These are phyloP conservation scores for Flammula alnicola DNA, from an alignment of 1,284 basidiomycete genomes.

Conservation along the genomic window DNA sequence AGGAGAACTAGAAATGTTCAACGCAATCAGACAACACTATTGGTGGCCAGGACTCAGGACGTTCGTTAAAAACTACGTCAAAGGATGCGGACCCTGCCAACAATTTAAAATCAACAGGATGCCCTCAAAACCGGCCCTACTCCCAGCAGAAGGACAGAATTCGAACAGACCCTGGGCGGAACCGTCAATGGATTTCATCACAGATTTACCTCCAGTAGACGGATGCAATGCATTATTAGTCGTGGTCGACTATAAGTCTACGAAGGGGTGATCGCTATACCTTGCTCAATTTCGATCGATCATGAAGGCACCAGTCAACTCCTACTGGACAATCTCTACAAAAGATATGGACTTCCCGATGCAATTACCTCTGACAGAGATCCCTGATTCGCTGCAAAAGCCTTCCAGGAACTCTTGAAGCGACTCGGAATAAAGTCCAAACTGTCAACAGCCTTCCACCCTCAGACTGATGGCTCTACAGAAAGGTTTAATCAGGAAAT, in stretches of 20 bases:
- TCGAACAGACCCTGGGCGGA: conserved; percentile 25
- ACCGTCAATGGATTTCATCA: conserved; percentile 31
- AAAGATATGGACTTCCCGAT: conserved; percentile 26
- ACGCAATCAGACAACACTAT: conserved; percentile 16
- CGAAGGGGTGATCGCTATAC: conserved; percentile 45
- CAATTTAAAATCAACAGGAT: conserved; percentile 15
- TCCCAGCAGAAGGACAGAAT: conserved; percentile 21
- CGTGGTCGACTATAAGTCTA: conserved; percentile 38
- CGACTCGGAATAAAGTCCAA: conserved; percentile 26
- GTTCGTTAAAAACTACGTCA: conserved; percentile 26
- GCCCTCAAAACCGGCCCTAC: conserved; percentile 17
- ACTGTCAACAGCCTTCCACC: conserved; percentile 36
- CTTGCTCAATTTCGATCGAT: conserved; percentile 27
- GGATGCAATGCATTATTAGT: conserved; percentile 35
- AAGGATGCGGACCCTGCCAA: conserved; percentile 23
- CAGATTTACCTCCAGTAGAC: conserved; percentile 38
- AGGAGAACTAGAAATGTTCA: conserved; percentile 15
- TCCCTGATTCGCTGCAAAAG: conserved; percentile 25
- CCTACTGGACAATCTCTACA: conserved; percentile 28
- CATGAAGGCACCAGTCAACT: conserved; percentile 23
- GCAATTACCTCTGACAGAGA: conserved; percentile 32
- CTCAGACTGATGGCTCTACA: conserved; percentile 38
- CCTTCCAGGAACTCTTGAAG: conserved; percentile 27
- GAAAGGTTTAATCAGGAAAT: conserved; percentile 38
- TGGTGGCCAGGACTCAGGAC: conserved; percentile 25